Evolutionary conservation across 2,329 filamentous ascomycete genomes (phyloP).

Genomic region (Colletotrichum nymphaeae): DNA sequence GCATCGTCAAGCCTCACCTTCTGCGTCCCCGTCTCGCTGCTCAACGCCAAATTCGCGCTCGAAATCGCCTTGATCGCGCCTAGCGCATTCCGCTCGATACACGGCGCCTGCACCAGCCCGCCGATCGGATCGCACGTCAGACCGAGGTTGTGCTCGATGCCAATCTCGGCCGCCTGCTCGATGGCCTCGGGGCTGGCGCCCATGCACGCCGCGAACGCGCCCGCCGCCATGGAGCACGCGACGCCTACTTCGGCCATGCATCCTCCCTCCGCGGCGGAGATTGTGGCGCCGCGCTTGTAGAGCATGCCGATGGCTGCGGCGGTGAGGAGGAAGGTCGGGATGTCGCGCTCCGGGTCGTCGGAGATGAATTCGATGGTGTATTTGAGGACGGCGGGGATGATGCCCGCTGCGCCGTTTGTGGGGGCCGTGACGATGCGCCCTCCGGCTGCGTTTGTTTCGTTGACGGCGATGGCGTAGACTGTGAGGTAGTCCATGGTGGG

Average conservation of each 20-base stretch:
- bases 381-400: conserved; percentile 63
- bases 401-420: conserved; percentile 63
- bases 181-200: conserved; percentile 61
- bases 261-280: conserved; percentile 62
- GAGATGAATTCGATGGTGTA: conserved; percentile 62
- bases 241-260: conserved; percentile 67
- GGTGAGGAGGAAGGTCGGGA: conserved; percentile 60
- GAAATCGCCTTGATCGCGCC: conserved; percentile 63
- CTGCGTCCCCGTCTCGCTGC: conserved; percentile 56
- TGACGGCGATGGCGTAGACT: conserved; percentile 63
- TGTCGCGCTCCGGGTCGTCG: conserved; percentile 60
- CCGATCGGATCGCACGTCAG: conserved; percentile 63
- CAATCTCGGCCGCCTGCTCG: conserved; percentile 63
- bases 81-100: conserved; percentile 62
- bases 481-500: conserved; percentile 63
- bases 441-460: conserved; percentile 64
- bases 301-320: conserved; percentile 63
- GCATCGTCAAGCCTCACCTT: conserved; percentile 63
- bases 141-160: conserved; percentile 64
- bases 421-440: conserved; percentile 63
- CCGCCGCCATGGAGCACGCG: conserved; percentile 63
- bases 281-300: conserved; percentile 64
- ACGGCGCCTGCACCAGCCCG: conserved; percentile 61
- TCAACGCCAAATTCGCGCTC: conserved; percentile 59
- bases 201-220: conserved; percentile 63